A percentile compares a stretch with the other conserved stretches of the same genome.
Conservation (phyloP, 1,139 yeast species). For the Kodamaea plutei region DNA sequence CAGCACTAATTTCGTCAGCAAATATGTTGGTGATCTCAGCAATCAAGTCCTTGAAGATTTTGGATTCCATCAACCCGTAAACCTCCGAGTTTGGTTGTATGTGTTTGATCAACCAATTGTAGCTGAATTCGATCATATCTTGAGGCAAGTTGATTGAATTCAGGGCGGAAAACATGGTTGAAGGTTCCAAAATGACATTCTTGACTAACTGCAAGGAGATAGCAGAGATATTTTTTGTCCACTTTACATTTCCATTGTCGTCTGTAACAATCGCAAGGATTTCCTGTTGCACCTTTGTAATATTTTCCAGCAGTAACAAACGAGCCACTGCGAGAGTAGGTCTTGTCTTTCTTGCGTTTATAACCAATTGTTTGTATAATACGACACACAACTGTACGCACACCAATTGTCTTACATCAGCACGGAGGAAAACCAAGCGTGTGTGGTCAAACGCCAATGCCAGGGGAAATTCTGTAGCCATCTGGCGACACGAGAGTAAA, state of each 20-base stretch:
- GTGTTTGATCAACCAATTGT: conserved; percentile 79
- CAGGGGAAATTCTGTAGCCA: conserved; percentile 81
- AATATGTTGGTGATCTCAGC: conserved; percentile 23
- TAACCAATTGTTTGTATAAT: conserved; percentile 64
- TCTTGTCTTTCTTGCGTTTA: conserved; percentile 29
- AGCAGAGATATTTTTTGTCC: conserved; percentile 80
- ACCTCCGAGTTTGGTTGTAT: conserved; percentile 81
- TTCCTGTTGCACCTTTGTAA: conserved; percentile 47
- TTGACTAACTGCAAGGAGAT: conserved; percentile 70
- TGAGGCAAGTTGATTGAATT: conserved; percentile 26
- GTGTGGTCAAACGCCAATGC: conserved; percentile 87
- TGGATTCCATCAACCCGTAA: conserved; percentile 72
- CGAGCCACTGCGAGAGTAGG: conserved; percentile 10
- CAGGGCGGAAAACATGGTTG: conserved; percentile 13
- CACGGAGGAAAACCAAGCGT: conserved; percentile 69
- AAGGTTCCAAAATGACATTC: conserved; percentile 20
- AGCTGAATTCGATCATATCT: conserved; percentile 57
- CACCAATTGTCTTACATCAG: conserved; percentile 81
- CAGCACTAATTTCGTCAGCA: conserved; percentile 6
- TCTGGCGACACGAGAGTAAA: conserved; percentile 69
- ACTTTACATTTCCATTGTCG: conserved; percentile 80
- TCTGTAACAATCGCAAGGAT: conserved; percentile 78
- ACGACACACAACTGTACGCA: conserved; percentile 74
- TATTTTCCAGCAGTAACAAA: conserved; percentile 25
- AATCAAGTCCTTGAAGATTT: conserved; percentile 51